phyloP scores from a whole-genome alignment of 2,329 filamentous ascomycete genomes.

The Fusarium mangiferae region DNA sequence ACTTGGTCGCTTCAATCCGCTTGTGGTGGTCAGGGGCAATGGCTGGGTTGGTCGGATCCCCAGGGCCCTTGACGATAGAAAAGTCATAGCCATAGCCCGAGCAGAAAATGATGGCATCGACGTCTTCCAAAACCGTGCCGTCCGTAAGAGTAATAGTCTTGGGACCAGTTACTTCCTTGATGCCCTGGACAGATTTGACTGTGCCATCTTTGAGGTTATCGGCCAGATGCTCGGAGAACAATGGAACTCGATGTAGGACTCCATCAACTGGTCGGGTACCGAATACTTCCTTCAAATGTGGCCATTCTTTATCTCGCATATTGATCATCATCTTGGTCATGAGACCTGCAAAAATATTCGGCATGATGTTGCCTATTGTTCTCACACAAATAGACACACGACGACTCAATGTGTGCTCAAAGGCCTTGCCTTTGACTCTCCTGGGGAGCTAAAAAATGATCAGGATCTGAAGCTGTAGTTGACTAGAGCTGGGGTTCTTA shows the following conservation, averaged over 20 bases:
- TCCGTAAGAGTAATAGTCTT: constrained; percentile 45
- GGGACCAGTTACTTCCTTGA: constrained; percentile 45
- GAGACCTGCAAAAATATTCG: constrained; percentile 12
- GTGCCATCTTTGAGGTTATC: constrained; percentile 42
- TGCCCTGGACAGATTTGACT: constrained; percentile 42
- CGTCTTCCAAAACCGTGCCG: constrained; percentile 45
- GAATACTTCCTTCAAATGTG: constrained; percentile 25
- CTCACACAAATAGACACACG: constrained; percentile 39
- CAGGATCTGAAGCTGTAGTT: neutral
- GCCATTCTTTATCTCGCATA: constrained; percentile 35
- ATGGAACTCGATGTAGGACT: constrained; percentile 40
- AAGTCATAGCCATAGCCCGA: constrained; percentile 48
- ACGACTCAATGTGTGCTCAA: constrained; percentile 49
- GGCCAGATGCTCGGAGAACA: constrained; percentile 46
- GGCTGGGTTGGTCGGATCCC: constrained; percentile 41
- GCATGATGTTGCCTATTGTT: constrained; percentile 18
- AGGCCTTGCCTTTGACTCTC: constrained; percentile 47
- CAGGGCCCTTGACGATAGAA: constrained; percentile 43
- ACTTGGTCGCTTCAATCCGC: constrained; percentile 35
- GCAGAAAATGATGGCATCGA: constrained; percentile 49
- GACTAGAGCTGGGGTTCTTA: constrained; percentile 8
- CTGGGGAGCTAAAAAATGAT: constrained; percentile 38
- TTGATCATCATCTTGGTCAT: constrained; percentile 33
- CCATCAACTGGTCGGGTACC: constrained; percentile 27
- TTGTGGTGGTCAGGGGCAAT: constrained; percentile 43